Base-by-base conservation (phyloP, 176 grass and related monocot species). In the Thinopyrum elongatum region DNA sequence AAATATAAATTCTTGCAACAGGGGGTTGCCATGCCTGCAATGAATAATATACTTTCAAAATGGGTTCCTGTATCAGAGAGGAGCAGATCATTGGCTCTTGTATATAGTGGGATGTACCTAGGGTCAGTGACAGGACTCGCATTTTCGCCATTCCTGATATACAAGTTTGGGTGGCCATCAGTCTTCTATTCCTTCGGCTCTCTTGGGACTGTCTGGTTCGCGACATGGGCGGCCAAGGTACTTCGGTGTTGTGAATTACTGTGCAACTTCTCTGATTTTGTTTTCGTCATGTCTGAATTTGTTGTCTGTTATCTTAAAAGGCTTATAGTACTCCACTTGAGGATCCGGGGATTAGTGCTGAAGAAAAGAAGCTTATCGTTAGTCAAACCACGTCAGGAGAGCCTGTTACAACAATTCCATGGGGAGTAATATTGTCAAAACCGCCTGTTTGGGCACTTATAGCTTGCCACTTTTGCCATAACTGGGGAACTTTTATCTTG, bases 21-120 rank as follows among this genome's bases (percentile, higher is more conserved):
- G 93, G 95, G 95, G 35, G 95, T 98, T 89, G 95, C 95, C 5
- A 98, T 98, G 95, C 95, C 95, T 70, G 93, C 95, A 83, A 98
- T 98, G 93, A 98, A 93, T 86, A 98, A 98, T 51, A 98, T 98
- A 69, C 89, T 98, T 51, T 98, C 95, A 0, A 98, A 93, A 86
- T 98, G 95, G 95, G 78, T 98, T 79, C 93, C 95, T 31, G 86
- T 98, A 80, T 90, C 93, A 69, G 95, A 98, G 80, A 91, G 95
- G 47, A 98, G 95, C 87, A 95, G 93, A 88, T 93, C 95, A 29
- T 77, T 98, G 28, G 57, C 93, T 77, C 85, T 98, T 27, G 95
- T 98, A 33, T 98, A 98, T 80, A 98, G 93, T 88, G 95, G 95
- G 67, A 98, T 98, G 95, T 98, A 98, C 74, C 85, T 95, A 68